A percentile compares a stretch with the other conserved stretches of the same genome.
Evolutionary conservation across 805 yeast genomes (phyloP).

Genomic region (Metschnikowia peoriensis): DNA sequence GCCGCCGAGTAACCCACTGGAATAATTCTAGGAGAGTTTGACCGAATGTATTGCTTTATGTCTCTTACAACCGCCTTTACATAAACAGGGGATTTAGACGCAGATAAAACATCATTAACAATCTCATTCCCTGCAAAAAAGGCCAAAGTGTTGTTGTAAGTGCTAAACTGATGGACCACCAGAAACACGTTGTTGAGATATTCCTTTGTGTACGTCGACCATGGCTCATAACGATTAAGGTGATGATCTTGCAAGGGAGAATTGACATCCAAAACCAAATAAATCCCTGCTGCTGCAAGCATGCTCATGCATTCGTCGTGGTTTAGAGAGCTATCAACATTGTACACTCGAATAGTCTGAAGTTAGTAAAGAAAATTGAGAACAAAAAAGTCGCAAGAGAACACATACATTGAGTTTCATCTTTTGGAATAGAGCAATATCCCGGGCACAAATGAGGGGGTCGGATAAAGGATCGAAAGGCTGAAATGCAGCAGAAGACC

Average conservation of each 20-base stretch:
- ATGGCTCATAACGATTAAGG: constrained; percentile 87
- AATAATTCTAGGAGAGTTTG: constrained; percentile 58
- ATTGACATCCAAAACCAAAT: constrained; percentile 85
- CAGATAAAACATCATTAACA: constrained; percentile 74
- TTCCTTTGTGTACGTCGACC: constrained; percentile 74
- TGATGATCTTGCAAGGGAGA: constrained; percentile 79
- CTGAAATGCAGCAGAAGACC: constrained; percentile 69
- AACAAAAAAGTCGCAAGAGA: background rate
- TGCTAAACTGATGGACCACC: constrained; percentile 77
- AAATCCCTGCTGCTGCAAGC: constrained; percentile 90
- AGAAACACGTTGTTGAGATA: constrained; percentile 76
- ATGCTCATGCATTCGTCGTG: constrained; percentile 91
- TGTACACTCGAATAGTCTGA: constrained; percentile 78
- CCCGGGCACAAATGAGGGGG: constrained; percentile 72
- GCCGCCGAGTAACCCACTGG: constrained; percentile 98
- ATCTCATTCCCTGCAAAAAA: constrained; percentile 93
- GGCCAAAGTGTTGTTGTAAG: constrained; percentile 85
- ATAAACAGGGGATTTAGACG: constrained; percentile 66
- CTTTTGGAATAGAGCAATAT: constrained; percentile 73
- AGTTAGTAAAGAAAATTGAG: constrained; percentile 14
- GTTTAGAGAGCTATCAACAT: constrained; percentile 75
- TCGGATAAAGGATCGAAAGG: constrained; percentile 75
- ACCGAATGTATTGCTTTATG: constrained; percentile 65
- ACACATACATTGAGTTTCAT: constrained; percentile 71
- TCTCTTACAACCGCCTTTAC: constrained; percentile 79